phyloP scores from a whole-genome alignment of 139 green algal genomes.

The Dunaliella primolecta region DNA sequence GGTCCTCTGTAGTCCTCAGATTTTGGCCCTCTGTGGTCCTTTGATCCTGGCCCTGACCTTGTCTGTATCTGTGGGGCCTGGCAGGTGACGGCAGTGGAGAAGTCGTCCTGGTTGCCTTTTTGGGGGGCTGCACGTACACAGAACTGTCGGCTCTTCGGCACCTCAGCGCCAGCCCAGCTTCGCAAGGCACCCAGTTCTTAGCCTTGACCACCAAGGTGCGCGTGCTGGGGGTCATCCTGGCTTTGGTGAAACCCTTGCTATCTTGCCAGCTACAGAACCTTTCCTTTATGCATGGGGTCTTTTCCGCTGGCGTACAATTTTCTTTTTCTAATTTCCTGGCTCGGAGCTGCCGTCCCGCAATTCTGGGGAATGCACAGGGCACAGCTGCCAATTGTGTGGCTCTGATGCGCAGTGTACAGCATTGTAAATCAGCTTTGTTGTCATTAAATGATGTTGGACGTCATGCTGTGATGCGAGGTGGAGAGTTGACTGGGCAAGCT shows the following conservation, averaged over 20 bases:
- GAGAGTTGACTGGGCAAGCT: too few species aligned
- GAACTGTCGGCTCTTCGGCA: constrained; percentile 86
- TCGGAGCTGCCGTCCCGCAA: too few species aligned
- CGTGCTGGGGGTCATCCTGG: background rate
- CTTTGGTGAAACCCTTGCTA: background rate
- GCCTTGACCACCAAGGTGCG: constrained; percentile 68
- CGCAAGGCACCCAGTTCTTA: constrained; percentile 63
- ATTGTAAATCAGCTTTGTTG: too few species aligned
- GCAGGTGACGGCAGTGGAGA: constrained; percentile 13
- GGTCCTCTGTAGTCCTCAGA: background rate
- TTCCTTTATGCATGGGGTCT: too few species aligned
- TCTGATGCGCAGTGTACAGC: background rate
- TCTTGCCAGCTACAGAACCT: too few species aligned
- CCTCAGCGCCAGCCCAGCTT: constrained; percentile 36
- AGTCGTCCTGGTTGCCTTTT: constrained; percentile 78
- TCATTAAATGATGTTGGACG: too few species aligned
- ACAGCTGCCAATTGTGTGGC: background rate
- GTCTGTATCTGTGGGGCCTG: too few species aligned
- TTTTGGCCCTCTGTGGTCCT: background rate
- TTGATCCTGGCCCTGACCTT: background rate
- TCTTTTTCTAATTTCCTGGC: too few species aligned
- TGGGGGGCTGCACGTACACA: constrained; percentile 85
- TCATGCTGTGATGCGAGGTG: too few species aligned
- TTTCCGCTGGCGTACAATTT: too few species aligned
- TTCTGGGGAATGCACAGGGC: background rate